A percentile compares a stretch with the other conserved stretches of the same genome.
Evolutionary conservation across 805 yeast species (phyloP).

Genomic region (Candida sakaeoensis): DNA sequence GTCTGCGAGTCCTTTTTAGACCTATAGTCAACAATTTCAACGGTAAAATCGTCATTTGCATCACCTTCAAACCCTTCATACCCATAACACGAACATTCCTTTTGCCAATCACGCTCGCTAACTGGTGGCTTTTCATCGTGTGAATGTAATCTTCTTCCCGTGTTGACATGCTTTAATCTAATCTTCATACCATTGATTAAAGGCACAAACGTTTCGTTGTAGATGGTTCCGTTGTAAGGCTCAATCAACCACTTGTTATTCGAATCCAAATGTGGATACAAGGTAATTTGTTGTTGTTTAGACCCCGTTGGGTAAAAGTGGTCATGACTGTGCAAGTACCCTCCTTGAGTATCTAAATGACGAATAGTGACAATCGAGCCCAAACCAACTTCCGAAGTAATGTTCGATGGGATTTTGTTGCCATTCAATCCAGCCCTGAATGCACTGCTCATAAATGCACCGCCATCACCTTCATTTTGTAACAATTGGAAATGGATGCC

Average conservation of each 20-base stretch:
- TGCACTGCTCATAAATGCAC: constrained; percentile 68
- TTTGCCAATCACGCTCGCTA: constrained; percentile 76
- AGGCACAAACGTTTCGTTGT: constrained; percentile 57
- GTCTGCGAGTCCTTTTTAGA: constrained; percentile 53
- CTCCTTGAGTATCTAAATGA: constrained; percentile 70
- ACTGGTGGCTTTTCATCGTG: constrained; percentile 83
- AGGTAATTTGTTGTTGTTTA: constrained; percentile 77
- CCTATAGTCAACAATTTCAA: constrained; percentile 60
- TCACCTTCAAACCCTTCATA: constrained; percentile 75
- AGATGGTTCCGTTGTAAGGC: constrained; percentile 56
- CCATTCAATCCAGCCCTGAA: constrained; percentile 64
- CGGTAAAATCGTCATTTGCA: constrained; percentile 77
- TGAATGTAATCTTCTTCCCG: constrained; percentile 71
- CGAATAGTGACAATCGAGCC: constrained; percentile 65
- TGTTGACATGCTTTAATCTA: constrained; percentile 56
- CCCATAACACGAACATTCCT: constrained; percentile 77
- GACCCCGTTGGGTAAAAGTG: constrained; percentile 74
- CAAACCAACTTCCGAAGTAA: constrained; percentile 67
- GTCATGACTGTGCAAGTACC: constrained; percentile 79
- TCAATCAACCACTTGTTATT: constrained; percentile 74
- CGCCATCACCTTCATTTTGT: constrained; percentile 63
- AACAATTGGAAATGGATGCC: constrained; percentile 60
- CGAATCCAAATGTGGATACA: constrained; percentile 73
- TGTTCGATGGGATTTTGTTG: constrained; percentile 54
- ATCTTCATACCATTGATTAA: constrained; percentile 67